Base-by-base conservation (phyloP, 345 rosid genomes). In the Rhodamnia rubescens region DNA sequence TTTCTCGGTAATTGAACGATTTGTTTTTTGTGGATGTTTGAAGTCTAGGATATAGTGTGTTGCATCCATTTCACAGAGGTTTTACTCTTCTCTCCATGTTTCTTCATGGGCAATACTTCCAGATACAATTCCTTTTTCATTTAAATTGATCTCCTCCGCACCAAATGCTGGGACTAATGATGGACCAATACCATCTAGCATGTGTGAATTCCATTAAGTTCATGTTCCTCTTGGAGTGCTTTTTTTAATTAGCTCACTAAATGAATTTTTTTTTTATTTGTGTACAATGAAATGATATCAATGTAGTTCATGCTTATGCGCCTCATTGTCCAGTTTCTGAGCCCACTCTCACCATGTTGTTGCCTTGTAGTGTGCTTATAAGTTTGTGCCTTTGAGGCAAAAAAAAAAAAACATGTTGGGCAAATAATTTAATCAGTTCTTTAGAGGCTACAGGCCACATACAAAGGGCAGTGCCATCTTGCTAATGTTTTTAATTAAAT, bases 1-100 rank as follows among this genome's bases (percentile, higher is more conserved):
- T 93, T 88, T 92, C 98, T 55, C 91, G 99, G 98, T 97, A 94
- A 86, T 88, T 88, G 74, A 55, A 47, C 32, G 78, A 36, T 69
- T 36, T 69, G 5, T 86, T 83, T 84, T 20, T 81, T 75, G 53
- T 69, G 50, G 57, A 52, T 53, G 16, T 55, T 84, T 82, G 82
- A 57, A 16, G 20, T 58, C 42, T 55, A 81, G 83, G 56, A 69
- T 53, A 55, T 85, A 51, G 22, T 26, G 51, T 75, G 64, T 74
- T 87, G 86, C 47, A 47, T 81, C 82, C 57, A 20, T 83, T 49
- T 32, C 49, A 51, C 44, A 42, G 82, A 85, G 57, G 59, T 55
- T 84, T 53, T 32, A 32, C 49, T 29, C 55, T 56, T 44, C 44
- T 87, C 15, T 87, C 18, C 78, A 32, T 32, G 22, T 64, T 64